A percentile compares a stretch with the other conserved stretches of the same genome.
phyloP scores from a whole-genome alignment of 2,329 filamentous ascomycete genomes.

The Aspergillus spinulosporus region DNA sequence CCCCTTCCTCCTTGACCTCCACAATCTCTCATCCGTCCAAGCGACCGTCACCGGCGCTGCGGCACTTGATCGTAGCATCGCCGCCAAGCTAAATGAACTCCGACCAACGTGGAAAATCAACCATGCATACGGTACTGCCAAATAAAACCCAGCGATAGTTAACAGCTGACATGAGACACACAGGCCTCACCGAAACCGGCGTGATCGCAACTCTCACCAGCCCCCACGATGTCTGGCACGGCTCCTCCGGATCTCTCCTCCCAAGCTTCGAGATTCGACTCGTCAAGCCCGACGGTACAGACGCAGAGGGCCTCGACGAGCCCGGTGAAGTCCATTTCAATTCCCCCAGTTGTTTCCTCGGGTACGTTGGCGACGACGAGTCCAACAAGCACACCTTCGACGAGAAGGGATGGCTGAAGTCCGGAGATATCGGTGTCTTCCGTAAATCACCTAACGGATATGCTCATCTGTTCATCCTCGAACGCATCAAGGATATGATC shows the following conservation, averaged over 20 bases:
- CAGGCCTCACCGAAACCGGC: conserved; percentile 10
- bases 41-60: conserved; percentile 11
- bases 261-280: conserved; percentile 4
- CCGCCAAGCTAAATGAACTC: conserved; percentile 3
- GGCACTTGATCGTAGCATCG: conserved; percentile 2
- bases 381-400: conserved; percentile 71
- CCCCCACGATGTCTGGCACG: conserved; percentile 11
- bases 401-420: conserved; percentile 56
- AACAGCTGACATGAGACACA: neutral
- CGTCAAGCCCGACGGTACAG: conserved; percentile 7
- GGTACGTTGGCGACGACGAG: conserved; percentile 73
- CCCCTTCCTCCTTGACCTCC: conserved; percentile 9
- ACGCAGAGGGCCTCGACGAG: conserved; percentile 7
- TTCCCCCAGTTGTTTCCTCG: conserved; percentile 34
- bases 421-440: conserved; percentile 65
- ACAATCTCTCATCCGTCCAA: conserved; percentile 9
- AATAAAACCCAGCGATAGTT: neutral
- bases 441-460: conserved; percentile 1
- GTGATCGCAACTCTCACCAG: conserved; percentile 8
- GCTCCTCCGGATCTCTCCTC: conserved; percentile 5
- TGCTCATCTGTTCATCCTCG: conserved; percentile 43
- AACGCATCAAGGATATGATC: conserved; percentile 48
- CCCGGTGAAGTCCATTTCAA: conserved; percentile 8
- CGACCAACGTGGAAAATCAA: conserved; percentile 5
- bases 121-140: conserved; percentile 6